phyloP scores from a whole-genome alignment of 2,329 filamentous ascomycete species.

The Didymella lethalis region DNA sequence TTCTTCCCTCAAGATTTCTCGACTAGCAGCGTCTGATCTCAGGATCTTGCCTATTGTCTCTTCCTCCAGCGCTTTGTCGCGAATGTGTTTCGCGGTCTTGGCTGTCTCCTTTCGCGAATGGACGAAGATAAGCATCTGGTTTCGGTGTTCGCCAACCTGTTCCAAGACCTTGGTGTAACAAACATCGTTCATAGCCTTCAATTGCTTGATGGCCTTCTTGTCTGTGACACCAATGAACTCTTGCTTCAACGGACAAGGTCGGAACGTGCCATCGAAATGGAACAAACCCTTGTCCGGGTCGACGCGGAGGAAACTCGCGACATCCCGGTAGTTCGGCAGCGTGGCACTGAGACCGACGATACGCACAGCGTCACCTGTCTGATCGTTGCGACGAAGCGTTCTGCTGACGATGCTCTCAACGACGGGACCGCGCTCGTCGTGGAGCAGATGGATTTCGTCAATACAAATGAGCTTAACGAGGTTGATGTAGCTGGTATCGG shows the following conservation, averaged over 20 bases:
- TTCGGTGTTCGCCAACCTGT: conserved; percentile 88
- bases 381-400: conserved; percentile 90
- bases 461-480: conserved; percentile 96
- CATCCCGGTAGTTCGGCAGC: conserved; percentile 94
- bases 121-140: conserved; percentile 99
- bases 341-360: conserved; percentile 94
- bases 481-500: conserved; percentile 95
- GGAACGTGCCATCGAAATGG: conserved; percentile 93
- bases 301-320: conserved; percentile 92
- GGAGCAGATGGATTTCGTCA: conserved; percentile 96
- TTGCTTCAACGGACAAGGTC: conserved; percentile 92
- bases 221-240: conserved; percentile 98
- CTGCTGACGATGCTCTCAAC: conserved; percentile 95
- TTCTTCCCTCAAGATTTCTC: conserved; percentile 87
- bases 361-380: conserved; percentile 91
- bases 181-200: conserved; percentile 99
- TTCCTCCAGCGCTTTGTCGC: conserved; percentile 95
- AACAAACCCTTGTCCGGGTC: conserved; percentile 86
- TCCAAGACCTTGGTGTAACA: conserved; percentile 98
- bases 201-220: conserved; percentile 97
- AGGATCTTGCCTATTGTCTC: conserved; percentile 97
- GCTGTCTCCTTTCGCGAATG: conserved; percentile 98
- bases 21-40: conserved; percentile 87
- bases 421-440: conserved; percentile 96
- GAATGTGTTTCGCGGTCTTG: conserved; percentile 94